These are phyloP conservation scores for Tylopilus intermedius DNA, from an alignment of 768 basidiomycete genomes.

Conservation along the genomic window DNA sequence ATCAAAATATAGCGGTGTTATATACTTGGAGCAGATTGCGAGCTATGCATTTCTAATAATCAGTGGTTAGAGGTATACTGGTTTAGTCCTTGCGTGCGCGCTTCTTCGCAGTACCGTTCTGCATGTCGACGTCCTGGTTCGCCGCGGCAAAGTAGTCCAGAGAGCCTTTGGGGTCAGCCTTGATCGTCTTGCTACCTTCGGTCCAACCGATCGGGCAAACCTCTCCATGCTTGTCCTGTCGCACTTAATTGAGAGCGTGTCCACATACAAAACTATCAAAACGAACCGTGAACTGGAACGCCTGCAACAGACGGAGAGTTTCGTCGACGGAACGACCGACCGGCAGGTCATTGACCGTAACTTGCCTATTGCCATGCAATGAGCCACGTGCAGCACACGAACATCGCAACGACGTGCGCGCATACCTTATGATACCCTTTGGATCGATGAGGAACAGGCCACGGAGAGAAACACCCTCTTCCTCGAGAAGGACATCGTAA, in stretches of 20 bases:
- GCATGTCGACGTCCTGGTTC: constrained; percentile 25
- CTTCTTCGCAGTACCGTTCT: constrained; percentile 49
- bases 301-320: constrained; percentile 84
- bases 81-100: constrained; percentile 49
- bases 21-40: neutral
- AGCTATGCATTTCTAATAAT: neutral
- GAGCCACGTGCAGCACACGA: neutral
- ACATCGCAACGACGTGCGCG: neutral
- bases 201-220: constrained; percentile 92
- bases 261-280: neutral
- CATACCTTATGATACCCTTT: constrained; percentile 66
- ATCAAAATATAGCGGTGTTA: neutral
- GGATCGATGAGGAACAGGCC: constrained; percentile 87
- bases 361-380: constrained; percentile 47
- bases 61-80: neutral
- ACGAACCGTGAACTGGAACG: constrained; percentile 85
- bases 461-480: constrained; percentile 82
- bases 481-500: constrained; percentile 86
- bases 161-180: constrained; percentile 66
- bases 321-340: constrained; percentile 96
- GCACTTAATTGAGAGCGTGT: neutral
- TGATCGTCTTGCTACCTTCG: constrained; percentile 77
- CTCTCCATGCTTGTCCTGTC: constrained; percentile 77
- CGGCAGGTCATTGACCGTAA: constrained; percentile 87
- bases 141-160: constrained; percentile 63